Conservation (phyloP, 2,329 filamentous ascomycete genomes). For the Hymenoscyphus linearis region DNA sequence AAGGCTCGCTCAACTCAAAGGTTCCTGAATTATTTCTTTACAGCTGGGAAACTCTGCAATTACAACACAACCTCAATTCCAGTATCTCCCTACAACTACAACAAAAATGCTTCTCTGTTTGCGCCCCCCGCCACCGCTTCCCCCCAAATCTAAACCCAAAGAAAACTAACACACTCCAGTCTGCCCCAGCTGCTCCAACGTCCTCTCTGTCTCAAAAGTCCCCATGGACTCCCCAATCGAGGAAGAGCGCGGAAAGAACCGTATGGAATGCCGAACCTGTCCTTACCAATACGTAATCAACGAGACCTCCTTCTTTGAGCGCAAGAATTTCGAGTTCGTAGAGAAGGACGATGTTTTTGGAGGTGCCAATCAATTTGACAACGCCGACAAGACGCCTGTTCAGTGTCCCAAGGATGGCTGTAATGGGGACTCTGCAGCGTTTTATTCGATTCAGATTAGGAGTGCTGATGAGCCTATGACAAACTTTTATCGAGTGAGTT, state of each 20-base stretch:
- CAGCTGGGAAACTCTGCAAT: background rate
- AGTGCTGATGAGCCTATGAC: slow-evolving; percentile 99
- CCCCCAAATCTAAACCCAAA: background rate
- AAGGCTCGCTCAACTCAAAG: background rate
- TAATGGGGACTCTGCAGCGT: slow-evolving; percentile 79
- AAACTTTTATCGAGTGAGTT: slow-evolving; percentile 76
- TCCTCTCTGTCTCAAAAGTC: slow-evolving; percentile 62
- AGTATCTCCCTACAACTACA: background rate
- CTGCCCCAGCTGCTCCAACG: slow-evolving; percentile 80
- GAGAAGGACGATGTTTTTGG: slow-evolving; percentile 89
- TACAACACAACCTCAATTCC: background rate
- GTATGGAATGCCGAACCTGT: slow-evolving; percentile 89
- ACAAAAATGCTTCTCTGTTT: slow-evolving; percentile 62
- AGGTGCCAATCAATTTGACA: slow-evolving; percentile 82
- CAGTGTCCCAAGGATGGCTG: slow-evolving; percentile 81
- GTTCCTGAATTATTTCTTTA: background rate
- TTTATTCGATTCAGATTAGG: slow-evolving; percentile 95
- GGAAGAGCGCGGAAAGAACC: slow-evolving; percentile 58
- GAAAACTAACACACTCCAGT: slow-evolving; percentile 43
- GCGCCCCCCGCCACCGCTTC: slow-evolving; percentile 13
- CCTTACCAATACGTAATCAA: slow-evolving; percentile 85
- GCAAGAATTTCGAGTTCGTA: slow-evolving; percentile 73
- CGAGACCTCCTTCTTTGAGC: slow-evolving; percentile 66
- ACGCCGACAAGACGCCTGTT: slow-evolving; percentile 76
- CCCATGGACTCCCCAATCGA: slow-evolving; percentile 31